Percentiles rank a stretch among this genome's conserved stretches.
Conservation (phyloP, 169 alveolate genomes). For the Toxoplasma gondii region DNA sequence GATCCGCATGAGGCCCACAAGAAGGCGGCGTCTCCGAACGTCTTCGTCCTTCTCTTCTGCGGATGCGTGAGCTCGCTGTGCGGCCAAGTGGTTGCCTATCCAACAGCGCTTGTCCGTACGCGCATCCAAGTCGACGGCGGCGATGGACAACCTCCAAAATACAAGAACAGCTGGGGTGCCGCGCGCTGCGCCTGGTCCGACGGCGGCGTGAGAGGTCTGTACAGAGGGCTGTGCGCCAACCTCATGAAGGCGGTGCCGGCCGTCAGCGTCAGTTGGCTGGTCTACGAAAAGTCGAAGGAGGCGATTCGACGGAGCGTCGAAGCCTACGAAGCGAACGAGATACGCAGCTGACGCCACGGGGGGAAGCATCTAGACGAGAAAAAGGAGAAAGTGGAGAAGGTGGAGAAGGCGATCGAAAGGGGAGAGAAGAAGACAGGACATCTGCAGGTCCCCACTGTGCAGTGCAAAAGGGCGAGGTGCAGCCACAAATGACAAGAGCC, state of each 20-base stretch:
- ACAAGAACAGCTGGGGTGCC: conserved; percentile 59
- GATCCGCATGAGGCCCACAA: conserved; percentile 35
- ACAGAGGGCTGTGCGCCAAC: conserved; percentile 71
- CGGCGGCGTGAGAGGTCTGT: conserved; percentile 67
- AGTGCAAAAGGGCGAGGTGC: no score
- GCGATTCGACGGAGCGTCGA: conserved; percentile 37
- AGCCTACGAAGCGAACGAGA: not conserved
- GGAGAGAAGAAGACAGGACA: no score
- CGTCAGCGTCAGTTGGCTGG: conserved; percentile 71
- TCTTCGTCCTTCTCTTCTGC: conserved; percentile 53
- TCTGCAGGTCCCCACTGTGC: no score
- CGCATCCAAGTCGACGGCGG: conserved; percentile 75
- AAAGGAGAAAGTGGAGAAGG: not conserved
- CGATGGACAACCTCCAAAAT: conserved; percentile 47
- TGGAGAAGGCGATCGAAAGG: not conserved
- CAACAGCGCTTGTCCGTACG: conserved; percentile 71
- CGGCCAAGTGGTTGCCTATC: conserved; percentile 71
- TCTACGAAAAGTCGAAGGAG: conserved; percentile 69
- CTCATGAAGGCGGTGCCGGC: conserved; percentile 75
- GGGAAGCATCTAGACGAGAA: not conserved
- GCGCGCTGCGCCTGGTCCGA: conserved; percentile 56
- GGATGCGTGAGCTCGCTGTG: conserved; percentile 67
- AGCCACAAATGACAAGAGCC: no score
- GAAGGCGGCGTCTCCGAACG: not conserved
- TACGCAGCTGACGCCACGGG: not conserved